Evolutionary conservation across 345 rosid species (phyloP).

Genomic region (Eucalyptus victrix): DNA sequence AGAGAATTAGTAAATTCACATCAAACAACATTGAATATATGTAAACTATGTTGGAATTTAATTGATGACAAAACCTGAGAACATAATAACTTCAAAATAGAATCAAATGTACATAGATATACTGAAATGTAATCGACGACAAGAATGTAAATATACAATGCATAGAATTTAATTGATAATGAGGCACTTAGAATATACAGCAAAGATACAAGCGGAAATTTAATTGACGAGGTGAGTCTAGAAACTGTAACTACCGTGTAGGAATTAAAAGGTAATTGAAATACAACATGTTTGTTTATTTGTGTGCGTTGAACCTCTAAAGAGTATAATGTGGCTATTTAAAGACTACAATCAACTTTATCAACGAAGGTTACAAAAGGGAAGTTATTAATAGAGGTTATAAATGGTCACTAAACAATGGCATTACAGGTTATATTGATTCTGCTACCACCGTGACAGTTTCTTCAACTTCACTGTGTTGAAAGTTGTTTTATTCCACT

Average conservation of each 20-base stretch:
- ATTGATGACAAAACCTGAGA: neutral
- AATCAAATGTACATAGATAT: no score
- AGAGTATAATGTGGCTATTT: neutral
- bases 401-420: neutral
- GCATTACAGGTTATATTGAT: neutral
- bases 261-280: neutral
- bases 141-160: neutral
- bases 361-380: neutral
- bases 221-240: no score
- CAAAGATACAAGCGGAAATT: neutral
- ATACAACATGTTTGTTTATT: neutral
- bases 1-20: neutral
- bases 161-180: neutral
- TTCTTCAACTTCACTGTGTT: neutral
- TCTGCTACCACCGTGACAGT: rapidly evolving
- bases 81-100: neutral
- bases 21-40: neutral
- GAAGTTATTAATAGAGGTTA: neutral
- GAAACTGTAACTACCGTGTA: no score
- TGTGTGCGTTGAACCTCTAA: neutral
- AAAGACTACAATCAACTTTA: neutral
- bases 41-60: no score
- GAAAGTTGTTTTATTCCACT: neutral
- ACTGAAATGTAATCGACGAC: neutral
- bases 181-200: neutral